Percentiles rank a stretch among this genome's conserved stretches.
Conservation (phyloP, 2,329 filamentous ascomycete genomes). For the Botrytis hyacinthi region DNA sequence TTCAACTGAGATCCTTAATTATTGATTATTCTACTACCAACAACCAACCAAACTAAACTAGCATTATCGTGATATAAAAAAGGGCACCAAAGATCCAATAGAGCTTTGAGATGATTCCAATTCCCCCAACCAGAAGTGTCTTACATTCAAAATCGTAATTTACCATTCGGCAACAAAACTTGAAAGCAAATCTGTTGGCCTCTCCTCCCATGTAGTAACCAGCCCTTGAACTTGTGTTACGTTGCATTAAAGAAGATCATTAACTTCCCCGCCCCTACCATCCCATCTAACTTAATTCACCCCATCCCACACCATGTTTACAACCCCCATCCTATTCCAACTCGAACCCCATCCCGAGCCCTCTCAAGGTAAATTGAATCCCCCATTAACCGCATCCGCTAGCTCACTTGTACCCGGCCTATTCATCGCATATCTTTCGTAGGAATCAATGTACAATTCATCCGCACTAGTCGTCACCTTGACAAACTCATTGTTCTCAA, state of each 20-base stretch:
- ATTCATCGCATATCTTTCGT: conserved; percentile 66
- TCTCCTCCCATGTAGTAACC: neutral
- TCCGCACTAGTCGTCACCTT: conserved; percentile 42
- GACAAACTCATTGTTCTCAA: conserved; percentile 42
- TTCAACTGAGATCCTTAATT: neutral
- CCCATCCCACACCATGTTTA: neutral
- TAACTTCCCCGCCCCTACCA: neutral
- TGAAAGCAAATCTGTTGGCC: neutral
- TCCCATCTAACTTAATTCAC: neutral
- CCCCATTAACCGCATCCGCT: conserved; percentile 58
- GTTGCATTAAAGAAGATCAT: neutral
- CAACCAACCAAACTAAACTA: neutral
- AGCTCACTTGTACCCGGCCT: conserved; percentile 57
- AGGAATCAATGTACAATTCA: conserved; percentile 65
- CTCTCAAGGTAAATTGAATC: conserved; percentile 39
- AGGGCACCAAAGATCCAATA: neutral
- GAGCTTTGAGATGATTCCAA: neutral
- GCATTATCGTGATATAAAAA: neutral
- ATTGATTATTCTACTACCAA: neutral
- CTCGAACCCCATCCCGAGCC: neutral
- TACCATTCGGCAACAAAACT: neutral
- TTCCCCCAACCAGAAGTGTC: neutral
- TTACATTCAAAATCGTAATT: neutral
- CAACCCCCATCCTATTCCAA: neutral
- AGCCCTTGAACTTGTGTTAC: neutral